Evolutionary conservation across 164 flowering plant species (phyloP), one percentile per base, ranked within the genome.

Genomic region (Piper betle): DNA sequence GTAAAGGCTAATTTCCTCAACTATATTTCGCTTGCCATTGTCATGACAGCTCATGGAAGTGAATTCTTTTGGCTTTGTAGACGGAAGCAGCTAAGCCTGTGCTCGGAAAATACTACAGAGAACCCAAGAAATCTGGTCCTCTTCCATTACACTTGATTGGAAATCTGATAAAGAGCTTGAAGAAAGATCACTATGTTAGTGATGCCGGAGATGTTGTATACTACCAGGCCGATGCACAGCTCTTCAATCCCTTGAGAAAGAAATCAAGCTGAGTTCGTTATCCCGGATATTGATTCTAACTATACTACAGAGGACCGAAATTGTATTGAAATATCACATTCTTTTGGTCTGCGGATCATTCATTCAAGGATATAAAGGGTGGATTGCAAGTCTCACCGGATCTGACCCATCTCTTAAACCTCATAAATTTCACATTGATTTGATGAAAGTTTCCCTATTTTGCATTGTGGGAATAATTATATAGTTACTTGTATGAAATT

Each of bases 71-170:
- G 52, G 15, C 37, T 54, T 65, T 68, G 60, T 60, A 77, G 87
- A 84, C 86, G 0, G 66, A 79, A 64, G 84, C 89, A 53, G 83
- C 82, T 4, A 82, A 76, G 71, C 85, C 79, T 1, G 79, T 84
- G 54, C 63, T 83, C 3, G 84, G 84, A 53, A 78, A 78, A 69
- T 84, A 84, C 63, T 82, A 84, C 71, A 57, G 82, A 33, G 78
- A 79, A 59, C 86, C 89, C 6, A 66, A 73, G 73, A 74, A 71
- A 73, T 84, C 89, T 0, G 73, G 78, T 37, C 82, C 80, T 11
- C 56, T 83, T 9, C 88, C 88, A 38, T 71, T 78, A 61, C 80
- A 81, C 72, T 70, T 83, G 20, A 16, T 81, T 13, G 75, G 65
- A 48, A 62, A 6, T 57, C 72, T 80, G 6, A 13, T 75, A 3